phyloP scores from a whole-genome alignment of 345 rosid genomes.

The Salix purpurea region DNA sequence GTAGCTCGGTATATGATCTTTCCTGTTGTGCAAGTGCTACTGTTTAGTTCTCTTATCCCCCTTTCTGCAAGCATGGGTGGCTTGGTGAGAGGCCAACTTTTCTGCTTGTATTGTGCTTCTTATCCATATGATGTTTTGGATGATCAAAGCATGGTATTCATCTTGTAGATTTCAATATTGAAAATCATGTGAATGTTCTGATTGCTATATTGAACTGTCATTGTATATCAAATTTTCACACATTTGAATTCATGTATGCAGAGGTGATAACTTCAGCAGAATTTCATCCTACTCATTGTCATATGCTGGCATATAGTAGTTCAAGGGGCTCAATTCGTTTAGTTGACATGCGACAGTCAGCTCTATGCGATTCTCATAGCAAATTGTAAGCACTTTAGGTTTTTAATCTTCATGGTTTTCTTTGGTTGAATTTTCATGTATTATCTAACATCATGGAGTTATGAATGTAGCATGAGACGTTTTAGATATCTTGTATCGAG shows the following conservation, averaged over 20 bases:
- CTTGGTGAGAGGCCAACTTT: background rate
- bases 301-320: slow-evolving; percentile 93
- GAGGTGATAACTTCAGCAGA: slow-evolving; percentile 99
- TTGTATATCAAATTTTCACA: background rate
- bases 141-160: background rate
- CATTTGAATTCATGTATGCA: slow-evolving; percentile 28
- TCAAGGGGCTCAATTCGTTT: slow-evolving; percentile 93
- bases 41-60: background rate
- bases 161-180: background rate
- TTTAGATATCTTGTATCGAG: background rate
- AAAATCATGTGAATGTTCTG: background rate
- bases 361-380: slow-evolving; percentile 84
- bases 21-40: background rate
- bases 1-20: background rate
- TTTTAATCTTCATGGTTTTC: background rate
- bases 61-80: background rate
- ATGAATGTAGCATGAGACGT: background rate
- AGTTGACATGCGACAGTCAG: slow-evolving; percentile 94
- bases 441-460: background rate
- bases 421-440: background rate
- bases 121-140: background rate
- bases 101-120: background rate
- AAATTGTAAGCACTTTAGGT: slow-evolving; percentile 55
- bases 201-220: background rate
- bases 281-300: slow-evolving; percentile 93